Conservation (phyloP, 805 yeast genomes). For the Geotrichum ghanense region DNA sequence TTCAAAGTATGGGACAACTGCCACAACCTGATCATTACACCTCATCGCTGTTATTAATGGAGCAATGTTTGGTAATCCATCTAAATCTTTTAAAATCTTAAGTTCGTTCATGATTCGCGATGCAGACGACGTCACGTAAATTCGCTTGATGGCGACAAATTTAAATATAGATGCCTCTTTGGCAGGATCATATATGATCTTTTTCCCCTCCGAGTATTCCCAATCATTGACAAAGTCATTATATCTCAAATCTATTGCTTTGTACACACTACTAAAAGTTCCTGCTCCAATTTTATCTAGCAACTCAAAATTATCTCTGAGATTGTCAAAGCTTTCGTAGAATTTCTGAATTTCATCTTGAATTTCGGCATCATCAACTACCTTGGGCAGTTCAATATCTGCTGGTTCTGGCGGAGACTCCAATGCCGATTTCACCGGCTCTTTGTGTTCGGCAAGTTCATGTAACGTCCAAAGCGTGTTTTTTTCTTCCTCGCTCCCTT, state of each 20-base stretch:
- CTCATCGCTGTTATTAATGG: slow-evolving; percentile 84
- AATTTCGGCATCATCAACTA: slow-evolving; percentile 2
- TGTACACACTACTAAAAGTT: slow-evolving; percentile 51
- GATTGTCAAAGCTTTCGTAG: slow-evolving; percentile 36
- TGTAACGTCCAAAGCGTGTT: too few species aligned
- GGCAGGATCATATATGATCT: not conserved
- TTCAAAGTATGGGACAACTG: slow-evolving; percentile 81
- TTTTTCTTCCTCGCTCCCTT: too few species aligned
- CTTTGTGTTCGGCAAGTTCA: too few species aligned
- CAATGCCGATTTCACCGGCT: not conserved
- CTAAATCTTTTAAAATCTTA: slow-evolving; percentile 37
- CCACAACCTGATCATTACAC: slow-evolving; percentile 82
- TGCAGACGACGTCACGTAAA: slow-evolving; percentile 93
- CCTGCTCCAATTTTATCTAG: slow-evolving; percentile 58
- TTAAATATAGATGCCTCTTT: not conserved
- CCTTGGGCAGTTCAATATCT: not conserved
- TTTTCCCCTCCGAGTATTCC: slow-evolving; percentile 16
- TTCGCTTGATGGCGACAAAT: slow-evolving; percentile 79
- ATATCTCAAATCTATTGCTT: slow-evolving; percentile 39
- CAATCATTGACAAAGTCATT: slow-evolving; percentile 25
- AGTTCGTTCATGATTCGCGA: slow-evolving; percentile 83
- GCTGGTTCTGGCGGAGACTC: not conserved
- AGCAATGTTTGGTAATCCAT: slow-evolving; percentile 54
- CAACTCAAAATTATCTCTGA: slow-evolving; percentile 37
- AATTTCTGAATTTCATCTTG: slow-evolving; percentile 14